Conservation (phyloP, 2,329 filamentous ascomycete species). For the Fusarium caatingaense region DNA sequence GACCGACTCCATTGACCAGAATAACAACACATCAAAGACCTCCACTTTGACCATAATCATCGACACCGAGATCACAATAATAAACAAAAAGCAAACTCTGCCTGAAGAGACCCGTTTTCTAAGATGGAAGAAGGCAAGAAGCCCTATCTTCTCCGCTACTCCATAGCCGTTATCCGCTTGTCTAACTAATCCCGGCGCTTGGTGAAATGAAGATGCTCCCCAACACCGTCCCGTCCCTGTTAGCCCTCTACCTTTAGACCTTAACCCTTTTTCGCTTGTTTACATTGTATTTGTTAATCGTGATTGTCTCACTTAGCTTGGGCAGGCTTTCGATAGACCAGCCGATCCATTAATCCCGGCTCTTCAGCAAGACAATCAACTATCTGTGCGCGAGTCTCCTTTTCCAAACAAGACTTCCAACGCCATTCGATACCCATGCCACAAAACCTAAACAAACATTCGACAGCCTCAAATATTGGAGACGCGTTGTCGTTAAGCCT, state of each 20-base stretch:
- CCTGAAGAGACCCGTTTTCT: conserved; percentile 9
- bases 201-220: conserved; percentile 46
- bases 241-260: conserved; percentile 17
- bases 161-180: conserved; percentile 25
- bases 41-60: conserved; percentile 11
- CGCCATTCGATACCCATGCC: not conserved
- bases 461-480: conserved; percentile 7
- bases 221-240: conserved; percentile 22
- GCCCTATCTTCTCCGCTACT: not conserved
- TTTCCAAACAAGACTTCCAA: conserved; percentile 6
- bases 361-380: conserved; percentile 9
- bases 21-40: conserved; percentile 23
- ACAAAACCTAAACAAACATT: conserved; percentile 8
- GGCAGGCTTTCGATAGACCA: conserved; percentile 29
- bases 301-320: conserved; percentile 23
- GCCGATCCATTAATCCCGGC: conserved; percentile 17
- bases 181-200: conserved; percentile 28
- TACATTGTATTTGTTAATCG: conserved; percentile 34
- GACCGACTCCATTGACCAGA: conserved; percentile 25
- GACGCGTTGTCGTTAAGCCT: conserved; percentile 1
- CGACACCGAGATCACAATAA: conserved; percentile 11
- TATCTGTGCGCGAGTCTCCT: conserved; percentile 19
- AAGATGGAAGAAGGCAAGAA: conserved; percentile 6
- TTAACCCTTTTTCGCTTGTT: conserved; percentile 6
- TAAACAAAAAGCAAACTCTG: conserved; percentile 27